Conservation (phyloP, 768 basidiomycete genomes). For the Russula ochroleuca region DNA sequence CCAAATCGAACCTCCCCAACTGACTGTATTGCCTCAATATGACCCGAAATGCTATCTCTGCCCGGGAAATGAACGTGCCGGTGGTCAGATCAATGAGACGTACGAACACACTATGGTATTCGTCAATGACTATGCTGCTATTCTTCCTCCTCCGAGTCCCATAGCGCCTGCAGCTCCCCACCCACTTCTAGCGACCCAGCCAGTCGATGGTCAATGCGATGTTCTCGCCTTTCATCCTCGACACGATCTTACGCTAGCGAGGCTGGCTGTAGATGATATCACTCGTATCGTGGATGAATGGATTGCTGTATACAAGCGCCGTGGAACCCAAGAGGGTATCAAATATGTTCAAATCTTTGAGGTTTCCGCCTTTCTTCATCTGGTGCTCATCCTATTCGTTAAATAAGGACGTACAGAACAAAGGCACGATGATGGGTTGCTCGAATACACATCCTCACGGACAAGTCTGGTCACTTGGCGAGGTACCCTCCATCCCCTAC, state of each 20-base stretch:
- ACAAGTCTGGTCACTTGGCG: conserved; percentile 75
- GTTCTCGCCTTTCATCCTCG: conserved; percentile 85
- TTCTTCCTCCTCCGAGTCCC: conserved; percentile 42
- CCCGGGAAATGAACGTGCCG: too few relatives aligned
- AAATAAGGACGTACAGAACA: conserved; percentile 25
- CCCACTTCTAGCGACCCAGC: conserved; percentile 44
- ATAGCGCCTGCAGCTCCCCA: conserved; percentile 41
- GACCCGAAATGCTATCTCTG: too few relatives aligned
- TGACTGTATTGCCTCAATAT: too few relatives aligned
- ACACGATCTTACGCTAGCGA: conserved; percentile 71
- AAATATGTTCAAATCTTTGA: conserved; percentile 88
- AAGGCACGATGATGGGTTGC: conserved; percentile 84
- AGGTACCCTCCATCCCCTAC: conserved; percentile 63
- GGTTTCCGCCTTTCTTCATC: conserved; percentile 40
- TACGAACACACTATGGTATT: too few relatives aligned
- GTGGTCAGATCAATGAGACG: too few relatives aligned
- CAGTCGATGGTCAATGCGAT: conserved; percentile 75
- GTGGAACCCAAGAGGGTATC: conserved; percentile 58
- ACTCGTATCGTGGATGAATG: conserved; percentile 65
- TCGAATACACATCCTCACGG: conserved; percentile 94
- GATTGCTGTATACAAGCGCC: conserved; percentile 37
- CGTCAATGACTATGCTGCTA: too few relatives aligned
- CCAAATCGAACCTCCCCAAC: too few relatives aligned
- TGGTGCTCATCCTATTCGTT: too few relatives aligned
- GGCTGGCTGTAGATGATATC: conserved; percentile 54